Evolutionary conservation across 805 yeast species (phyloP).

Genomic region (Kodamaea jinghongensis): DNA sequence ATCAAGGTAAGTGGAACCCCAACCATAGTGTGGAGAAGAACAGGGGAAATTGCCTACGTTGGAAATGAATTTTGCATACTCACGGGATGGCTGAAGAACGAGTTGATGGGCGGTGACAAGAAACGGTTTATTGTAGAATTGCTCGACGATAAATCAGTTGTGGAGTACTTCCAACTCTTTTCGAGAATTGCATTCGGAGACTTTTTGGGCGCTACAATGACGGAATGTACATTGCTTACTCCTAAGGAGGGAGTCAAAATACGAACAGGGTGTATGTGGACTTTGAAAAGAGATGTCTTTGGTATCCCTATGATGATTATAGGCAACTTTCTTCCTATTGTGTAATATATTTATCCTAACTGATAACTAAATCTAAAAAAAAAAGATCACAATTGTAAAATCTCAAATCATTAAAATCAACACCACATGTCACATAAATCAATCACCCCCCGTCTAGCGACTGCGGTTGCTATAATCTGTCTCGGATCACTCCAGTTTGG

Average conservation of each 20-base stretch:
- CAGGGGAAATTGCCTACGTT: slow-evolving; percentile 92
- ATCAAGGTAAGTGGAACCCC: slow-evolving; percentile 88
- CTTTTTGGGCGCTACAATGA: slow-evolving; percentile 81
- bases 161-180: slow-evolving; percentile 84
- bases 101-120: slow-evolving; percentile 53
- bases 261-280: slow-evolving; percentile 85
- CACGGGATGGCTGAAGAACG: slow-evolving; percentile 85
- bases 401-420: not conserved
- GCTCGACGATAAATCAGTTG: slow-evolving; percentile 82
- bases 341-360: slow-evolving; percentile 21
- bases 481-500: slow-evolving; percentile 87
- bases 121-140: slow-evolving; percentile 76
- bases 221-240: slow-evolving; percentile 76
- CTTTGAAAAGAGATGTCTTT: slow-evolving; percentile 89
- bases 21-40: slow-evolving; percentile 91
- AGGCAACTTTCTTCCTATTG: slow-evolving; percentile 86
- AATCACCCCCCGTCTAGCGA: slow-evolving; percentile 27
- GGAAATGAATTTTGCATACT: slow-evolving; percentile 90
- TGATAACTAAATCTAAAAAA: not conserved
- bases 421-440: slow-evolving; percentile 1
- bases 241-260: slow-evolving; percentile 53
- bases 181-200: slow-evolving; percentile 88
- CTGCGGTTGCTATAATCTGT: slow-evolving; percentile 58
- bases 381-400: not conserved
- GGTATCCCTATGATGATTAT: slow-evolving; percentile 97